Conservation (phyloP, 495 filamentous ascomycete genomes). For the Opeltia flavorubescens region DNA sequence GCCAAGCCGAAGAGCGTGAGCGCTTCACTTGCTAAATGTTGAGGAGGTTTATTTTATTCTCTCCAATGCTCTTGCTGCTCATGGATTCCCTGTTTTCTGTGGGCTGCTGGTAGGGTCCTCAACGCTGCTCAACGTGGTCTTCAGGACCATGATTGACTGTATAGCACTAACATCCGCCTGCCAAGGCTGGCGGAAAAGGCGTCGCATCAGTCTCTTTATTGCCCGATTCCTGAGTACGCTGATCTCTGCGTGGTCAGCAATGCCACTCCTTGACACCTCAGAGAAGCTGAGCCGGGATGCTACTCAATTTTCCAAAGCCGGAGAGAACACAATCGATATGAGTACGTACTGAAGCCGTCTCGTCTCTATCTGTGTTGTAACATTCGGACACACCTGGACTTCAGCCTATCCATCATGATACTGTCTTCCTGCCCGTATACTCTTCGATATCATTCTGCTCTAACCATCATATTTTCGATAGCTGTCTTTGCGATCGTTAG, state of each 20-base stretch:
- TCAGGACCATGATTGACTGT: slow-evolving; percentile 14
- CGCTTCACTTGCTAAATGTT: not conserved
- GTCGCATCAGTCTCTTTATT: not conserved
- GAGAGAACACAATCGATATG: not conserved
- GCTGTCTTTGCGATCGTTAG: slow-evolving; percentile 64
- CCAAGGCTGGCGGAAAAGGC: not conserved
- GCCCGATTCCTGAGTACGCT: slow-evolving; percentile 29
- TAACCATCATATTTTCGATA: too few relatives aligned
- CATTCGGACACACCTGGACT: too few relatives aligned
- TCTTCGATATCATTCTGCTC: too few relatives aligned
- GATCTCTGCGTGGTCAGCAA: slow-evolving; percentile 33
- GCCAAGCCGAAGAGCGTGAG: not conserved
- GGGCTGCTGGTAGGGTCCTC: slow-evolving; percentile 62
- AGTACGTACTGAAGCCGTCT: too few relatives aligned
- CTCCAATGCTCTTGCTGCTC: slow-evolving; percentile 23
- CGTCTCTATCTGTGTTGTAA: too few relatives aligned
- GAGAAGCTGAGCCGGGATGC: not conserved
- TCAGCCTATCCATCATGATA: too few relatives aligned
- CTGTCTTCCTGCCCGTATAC: too few relatives aligned
- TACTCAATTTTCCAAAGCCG: not conserved
- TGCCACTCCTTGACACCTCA: slow-evolving; percentile 31
- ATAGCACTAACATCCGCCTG: too few relatives aligned
- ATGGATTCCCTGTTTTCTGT: slow-evolving; percentile 72
- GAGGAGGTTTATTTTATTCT: slow-evolving; percentile 17
- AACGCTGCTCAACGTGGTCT: slow-evolving; percentile 46